These are phyloP conservation scores for Lepidium sativum DNA, from an alignment of 345 rosid species.

Conservation along the genomic window DNA sequence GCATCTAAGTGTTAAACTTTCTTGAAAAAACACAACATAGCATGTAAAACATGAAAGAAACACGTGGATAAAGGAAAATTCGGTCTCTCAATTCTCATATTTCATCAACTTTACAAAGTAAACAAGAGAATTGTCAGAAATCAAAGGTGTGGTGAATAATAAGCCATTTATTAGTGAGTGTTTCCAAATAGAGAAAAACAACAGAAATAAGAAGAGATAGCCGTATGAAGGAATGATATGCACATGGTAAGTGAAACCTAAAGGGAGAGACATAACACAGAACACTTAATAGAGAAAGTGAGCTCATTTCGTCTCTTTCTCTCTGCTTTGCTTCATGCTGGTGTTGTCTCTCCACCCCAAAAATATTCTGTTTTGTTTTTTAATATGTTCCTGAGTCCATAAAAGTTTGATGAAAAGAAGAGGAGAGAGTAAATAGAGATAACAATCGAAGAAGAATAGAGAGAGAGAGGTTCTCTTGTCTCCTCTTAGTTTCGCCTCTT, in stretches of 20 bases:
- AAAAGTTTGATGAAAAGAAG: conserved; percentile 11
- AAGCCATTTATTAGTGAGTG: conserved; percentile 21
- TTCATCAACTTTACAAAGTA: not conserved
- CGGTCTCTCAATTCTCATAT: not conserved
- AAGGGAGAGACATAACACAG: conserved; percentile 22
- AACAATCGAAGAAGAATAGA: not conserved
- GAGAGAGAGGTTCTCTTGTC: conserved; percentile 8
- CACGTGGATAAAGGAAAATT: not conserved
- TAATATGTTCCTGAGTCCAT: conserved; percentile 23
- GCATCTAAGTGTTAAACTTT: not conserved
- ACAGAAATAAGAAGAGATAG: not conserved
- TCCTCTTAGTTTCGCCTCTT: conserved; percentile 9
- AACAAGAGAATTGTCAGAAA: not conserved
- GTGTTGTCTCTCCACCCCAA: conserved; percentile 15
- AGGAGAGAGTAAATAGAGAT: conserved; percentile 1
- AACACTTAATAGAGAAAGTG: not conserved
- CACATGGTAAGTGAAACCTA: conserved; percentile 25
- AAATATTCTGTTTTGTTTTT: not conserved
- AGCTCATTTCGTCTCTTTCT: conserved; percentile 5
- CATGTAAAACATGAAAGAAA: not conserved
- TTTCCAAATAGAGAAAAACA: not conserved
- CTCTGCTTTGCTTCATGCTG: conserved; percentile 1
- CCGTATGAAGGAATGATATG: conserved; percentile 21
- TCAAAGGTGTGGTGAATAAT: not conserved
- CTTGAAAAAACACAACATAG: not conserved